These are phyloP conservation scores for Chlamydomonas sp. DNA, from an alignment of 139 green algal genomes.

Conservation along the genomic window DNA sequence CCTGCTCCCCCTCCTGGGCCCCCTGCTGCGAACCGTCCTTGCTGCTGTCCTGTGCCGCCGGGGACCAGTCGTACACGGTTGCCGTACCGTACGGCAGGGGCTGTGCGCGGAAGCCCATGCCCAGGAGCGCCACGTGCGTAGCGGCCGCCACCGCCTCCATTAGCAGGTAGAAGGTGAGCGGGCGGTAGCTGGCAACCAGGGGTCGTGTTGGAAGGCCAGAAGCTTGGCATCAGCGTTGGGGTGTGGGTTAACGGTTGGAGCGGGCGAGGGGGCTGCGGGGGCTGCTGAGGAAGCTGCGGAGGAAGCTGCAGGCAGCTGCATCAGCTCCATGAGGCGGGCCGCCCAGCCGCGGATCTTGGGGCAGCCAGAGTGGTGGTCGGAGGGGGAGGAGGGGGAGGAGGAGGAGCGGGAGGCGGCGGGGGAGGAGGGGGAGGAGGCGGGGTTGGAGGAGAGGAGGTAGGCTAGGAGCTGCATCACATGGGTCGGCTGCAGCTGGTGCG, in stretches of 20 bases:
- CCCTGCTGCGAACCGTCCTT: too few species aligned
- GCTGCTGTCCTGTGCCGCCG: too few species aligned
- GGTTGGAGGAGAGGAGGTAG: not conserved
- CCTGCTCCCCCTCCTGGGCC: not conserved
- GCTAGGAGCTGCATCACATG: conserved; percentile 14
- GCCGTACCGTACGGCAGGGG: not conserved
- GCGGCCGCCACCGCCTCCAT: conserved; percentile 42
- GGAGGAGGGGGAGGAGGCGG: too few species aligned
- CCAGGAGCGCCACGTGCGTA: conserved; percentile 14
- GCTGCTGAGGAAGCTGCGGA: too few species aligned
- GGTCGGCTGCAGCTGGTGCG: conserved; percentile 10
- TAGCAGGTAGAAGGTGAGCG: conserved; percentile 61
- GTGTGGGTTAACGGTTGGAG: not conserved
- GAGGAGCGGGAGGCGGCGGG: not conserved
- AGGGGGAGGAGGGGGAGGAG: not conserved
- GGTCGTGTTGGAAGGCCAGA: conserved; percentile 18
- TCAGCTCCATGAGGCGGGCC: not conserved
- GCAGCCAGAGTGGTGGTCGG: not conserved
- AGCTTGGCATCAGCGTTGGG: not conserved
- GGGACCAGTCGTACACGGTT: too few species aligned
- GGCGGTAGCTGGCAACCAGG: conserved; percentile 52
- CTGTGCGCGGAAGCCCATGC: conserved; percentile 7
- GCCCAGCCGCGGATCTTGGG: too few species aligned
- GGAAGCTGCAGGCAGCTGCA: not conserved
- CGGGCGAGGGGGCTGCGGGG: not conserved